Evolutionary conservation across 352 stramenopile species (phyloP), one percentile per base, ranked within the genome.

Genomic region (Pythium diclinum): DNA sequence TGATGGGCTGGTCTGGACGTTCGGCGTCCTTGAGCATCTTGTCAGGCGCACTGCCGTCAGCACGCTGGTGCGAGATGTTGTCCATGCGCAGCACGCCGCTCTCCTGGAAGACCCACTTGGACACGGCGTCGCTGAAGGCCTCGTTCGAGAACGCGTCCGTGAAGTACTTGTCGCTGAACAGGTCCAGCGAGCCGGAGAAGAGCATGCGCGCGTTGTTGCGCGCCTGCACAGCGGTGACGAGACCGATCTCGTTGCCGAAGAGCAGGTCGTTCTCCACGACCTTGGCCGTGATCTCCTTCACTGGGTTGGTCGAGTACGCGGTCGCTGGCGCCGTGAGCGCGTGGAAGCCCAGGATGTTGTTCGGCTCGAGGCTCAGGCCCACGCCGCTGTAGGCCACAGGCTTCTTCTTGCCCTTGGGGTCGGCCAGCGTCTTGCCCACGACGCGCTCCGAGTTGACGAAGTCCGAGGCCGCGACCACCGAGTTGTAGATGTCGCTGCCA

Each of bases 171-270:
- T 98, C 78, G 70, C 83, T 93, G 67, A 98, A 97, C 36, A 97
- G 68, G 23, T 93, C 87, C 33, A 96, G 67, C 40, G 89, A 97
- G 33, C 89, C 91, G 19, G 83, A 65, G 59, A 98, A 89, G 25
- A 97, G 67, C 21, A 97, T 72, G 10, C 92, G 88, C 17, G 91
- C 89, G 59, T 98, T 98, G 81, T 95, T 97, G 56, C 91, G 89
- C 14, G 69, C 87, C 70, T 97, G 92, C 11, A 96, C 75, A n/a
- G 81, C 88, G 9, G 81, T 89, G 32, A 96, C 86, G 47, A 95
- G 76, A 2, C 82, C 83, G 52, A 95, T 89, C 65, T 90, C 73
- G 57, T 88, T 83, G 57, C 81, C 80, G 51, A 89, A 91, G 11
- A 87, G 72, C 60, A 91, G 54, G 61, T 90, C 79, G 61, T 80